Conservation (phyloP, 2,329 filamentous ascomycete species). For the Zymoseptoria tritici region DNA sequence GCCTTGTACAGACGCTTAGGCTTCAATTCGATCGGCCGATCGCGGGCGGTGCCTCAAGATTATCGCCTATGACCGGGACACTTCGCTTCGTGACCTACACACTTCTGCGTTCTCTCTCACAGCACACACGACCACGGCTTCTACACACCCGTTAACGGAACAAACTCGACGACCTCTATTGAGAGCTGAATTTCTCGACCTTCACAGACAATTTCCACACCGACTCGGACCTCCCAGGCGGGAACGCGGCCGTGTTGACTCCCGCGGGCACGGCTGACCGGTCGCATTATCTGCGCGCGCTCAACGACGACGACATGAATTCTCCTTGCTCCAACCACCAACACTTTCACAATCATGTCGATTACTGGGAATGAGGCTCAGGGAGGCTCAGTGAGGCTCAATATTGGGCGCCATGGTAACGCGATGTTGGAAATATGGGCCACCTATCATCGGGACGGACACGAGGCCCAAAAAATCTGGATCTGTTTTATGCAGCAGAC, state of each 20-base stretch:
- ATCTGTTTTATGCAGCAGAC: background rate
- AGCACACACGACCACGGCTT: no score
- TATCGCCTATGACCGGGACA: no score
- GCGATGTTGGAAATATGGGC: background rate
- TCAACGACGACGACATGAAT: background rate
- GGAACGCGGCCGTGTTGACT: background rate
- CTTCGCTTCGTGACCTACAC: no score
- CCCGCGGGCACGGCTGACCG: background rate
- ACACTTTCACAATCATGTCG: background rate
- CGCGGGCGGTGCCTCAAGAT: no score
- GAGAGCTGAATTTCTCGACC: no score
- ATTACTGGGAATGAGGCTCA: background rate
- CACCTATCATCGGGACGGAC: background rate
- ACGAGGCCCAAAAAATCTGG: background rate
- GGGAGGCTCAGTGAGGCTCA: background rate
- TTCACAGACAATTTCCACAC: background rate
- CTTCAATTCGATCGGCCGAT: background rate
- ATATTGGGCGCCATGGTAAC: background rate
- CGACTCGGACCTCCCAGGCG: background rate
- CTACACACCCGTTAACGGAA: no score
- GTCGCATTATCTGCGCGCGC: background rate
- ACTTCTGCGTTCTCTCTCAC: no score
- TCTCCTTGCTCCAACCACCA: background rate
- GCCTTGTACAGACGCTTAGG: background rate
- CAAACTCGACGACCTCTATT: no score